phyloP scores from a whole-genome alignment of 2,329 filamentous ascomycete genomes.

The Aulographum hederae region DNA sequence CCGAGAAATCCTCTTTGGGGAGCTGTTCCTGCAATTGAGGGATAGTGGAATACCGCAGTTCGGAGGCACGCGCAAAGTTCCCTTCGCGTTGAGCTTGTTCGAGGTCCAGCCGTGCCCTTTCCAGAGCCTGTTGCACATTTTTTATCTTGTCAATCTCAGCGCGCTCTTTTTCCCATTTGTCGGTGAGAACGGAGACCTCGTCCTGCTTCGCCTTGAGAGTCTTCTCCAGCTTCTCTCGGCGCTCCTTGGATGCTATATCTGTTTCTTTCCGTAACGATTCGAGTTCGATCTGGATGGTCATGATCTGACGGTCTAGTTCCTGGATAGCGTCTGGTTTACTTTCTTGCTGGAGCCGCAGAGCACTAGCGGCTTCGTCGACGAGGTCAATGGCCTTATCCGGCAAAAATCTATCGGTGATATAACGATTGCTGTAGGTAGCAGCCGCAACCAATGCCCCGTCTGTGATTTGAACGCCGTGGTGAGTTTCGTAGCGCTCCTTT shows the following conservation, averaged over 20 bases:
- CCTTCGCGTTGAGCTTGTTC: slow-evolving; percentile 76
- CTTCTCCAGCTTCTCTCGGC: slow-evolving; percentile 67
- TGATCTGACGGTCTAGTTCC: slow-evolving; percentile 80
- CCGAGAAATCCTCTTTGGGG: slow-evolving; percentile 51
- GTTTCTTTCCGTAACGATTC: slow-evolving; percentile 90
- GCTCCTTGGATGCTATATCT: slow-evolving; percentile 73
- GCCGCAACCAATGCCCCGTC: slow-evolving; percentile 84
- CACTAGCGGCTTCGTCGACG: slow-evolving; percentile 88
- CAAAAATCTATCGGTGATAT: slow-evolving; percentile 88
- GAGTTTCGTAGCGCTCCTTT: slow-evolving; percentile 94
- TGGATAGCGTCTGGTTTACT: slow-evolving; percentile 93
- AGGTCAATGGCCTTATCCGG: slow-evolving; percentile 96
- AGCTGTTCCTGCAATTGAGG: slow-evolving; percentile 63
- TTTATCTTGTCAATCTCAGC: slow-evolving; percentile 76
- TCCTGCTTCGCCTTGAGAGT: slow-evolving; percentile 61
- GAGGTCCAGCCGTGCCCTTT: slow-evolving; percentile 67
- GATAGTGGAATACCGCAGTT: slow-evolving; percentile 76
- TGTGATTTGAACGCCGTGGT: slow-evolving; percentile 89
- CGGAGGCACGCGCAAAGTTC: slow-evolving; percentile 78
- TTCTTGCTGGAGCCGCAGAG: slow-evolving; percentile 80
- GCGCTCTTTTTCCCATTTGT: slow-evolving; percentile 81
- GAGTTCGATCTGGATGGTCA: slow-evolving; percentile 93
- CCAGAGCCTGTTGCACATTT: slow-evolving; percentile 70
- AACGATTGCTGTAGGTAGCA: slow-evolving; percentile 81
- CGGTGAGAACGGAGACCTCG: slow-evolving; percentile 54